Conservation (phyloP, 2,329 filamentous ascomycete species). For the Trichoderma hamatum region DNA sequence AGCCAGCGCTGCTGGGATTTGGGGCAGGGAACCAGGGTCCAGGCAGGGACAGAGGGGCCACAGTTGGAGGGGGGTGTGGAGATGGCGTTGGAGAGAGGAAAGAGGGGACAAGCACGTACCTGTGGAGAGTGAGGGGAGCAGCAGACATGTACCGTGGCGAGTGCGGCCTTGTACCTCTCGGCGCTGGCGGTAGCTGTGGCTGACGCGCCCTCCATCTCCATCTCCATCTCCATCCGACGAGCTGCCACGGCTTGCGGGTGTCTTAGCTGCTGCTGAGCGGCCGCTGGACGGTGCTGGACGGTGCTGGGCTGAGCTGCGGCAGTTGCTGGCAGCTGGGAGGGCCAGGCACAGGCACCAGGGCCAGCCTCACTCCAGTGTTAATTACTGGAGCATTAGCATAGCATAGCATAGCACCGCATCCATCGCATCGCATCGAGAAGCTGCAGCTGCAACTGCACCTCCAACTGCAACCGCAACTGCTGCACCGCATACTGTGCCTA, state of each 20-base stretch:
- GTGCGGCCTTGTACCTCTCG: slow-evolving; percentile 9
- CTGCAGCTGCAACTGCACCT: no score
- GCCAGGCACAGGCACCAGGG: no score
- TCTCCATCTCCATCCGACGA: no score
- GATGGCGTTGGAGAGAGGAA: slow-evolving; percentile 9
- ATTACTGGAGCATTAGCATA: no score
- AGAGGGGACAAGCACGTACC: not conserved
- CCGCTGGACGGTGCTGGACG: not conserved
- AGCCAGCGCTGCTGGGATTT: slow-evolving; percentile 20
- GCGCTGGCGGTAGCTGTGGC: slow-evolving; percentile 3
- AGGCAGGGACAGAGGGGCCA: slow-evolving; percentile 18
- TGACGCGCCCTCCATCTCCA: not conserved
- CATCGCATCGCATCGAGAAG: no score
- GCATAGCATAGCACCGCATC: no score
- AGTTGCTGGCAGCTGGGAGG: not conserved
- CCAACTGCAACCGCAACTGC: not conserved
- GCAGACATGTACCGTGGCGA: slow-evolving; percentile 18
- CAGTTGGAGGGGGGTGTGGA: slow-evolving; percentile 14
- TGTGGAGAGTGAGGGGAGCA: slow-evolving; percentile 8
- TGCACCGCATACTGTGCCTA: no score
- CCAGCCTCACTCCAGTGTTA: not conserved
- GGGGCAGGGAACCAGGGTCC: slow-evolving; percentile 23
- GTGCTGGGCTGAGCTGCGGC: not conserved
- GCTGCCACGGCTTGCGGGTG: not conserved
- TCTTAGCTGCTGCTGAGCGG: not conserved